Base-by-base conservation (phyloP, 148 eudicot species). In the Euryodendron excelsum region DNA sequence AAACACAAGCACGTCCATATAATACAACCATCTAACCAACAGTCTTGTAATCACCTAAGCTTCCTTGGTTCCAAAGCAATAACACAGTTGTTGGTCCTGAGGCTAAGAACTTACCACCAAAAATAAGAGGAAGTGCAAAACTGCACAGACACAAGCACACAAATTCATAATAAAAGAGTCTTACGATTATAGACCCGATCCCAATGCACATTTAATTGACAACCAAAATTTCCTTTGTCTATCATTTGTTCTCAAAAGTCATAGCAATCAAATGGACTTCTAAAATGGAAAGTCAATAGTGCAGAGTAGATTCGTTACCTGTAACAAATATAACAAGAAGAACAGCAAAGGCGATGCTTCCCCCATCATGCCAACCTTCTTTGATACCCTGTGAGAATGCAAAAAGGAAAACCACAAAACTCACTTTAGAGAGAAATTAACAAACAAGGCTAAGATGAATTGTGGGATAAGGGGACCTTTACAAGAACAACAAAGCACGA, bases 291-390 rank as follows among this genome's bases (percentile, higher is more conserved):
- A n/a, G n/a, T n/a, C n/a, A n/a, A 77, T 23, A 55, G 15, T 55
- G 75, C 45, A 28, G 23, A 2, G 64, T n/a, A 59, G 37, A 31
- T 62, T 31, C n/a, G n/a, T 73, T 80, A 94, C 98, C 94, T 72
- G 98, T 94, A 70, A 90, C 96, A 82, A 87, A 37, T 59, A 94
- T 90, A 50, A 94, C 98, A 74, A 94, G 94, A 79, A 92, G 76
- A 76, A 94, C 98, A 59, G 98, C 98, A 77, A 94, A 88, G 27
- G 88, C 79, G 69, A 94, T 94, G 86, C 98, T 92, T 83, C 96
- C 97, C n/a, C 98, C 97, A 82, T 94, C 98, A 78, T 90, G 88
- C 98, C 98, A 94, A 78, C 98, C 97, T 80, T 94, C 90, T 81
- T 81, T 20, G 14, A 88, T 62, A 67, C 98, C 97, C 98, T 94